These are phyloP conservation scores for Panaeolus cyanescens DNA, from an alignment of 768 basidiomycete species.

Conservation along the genomic window DNA sequence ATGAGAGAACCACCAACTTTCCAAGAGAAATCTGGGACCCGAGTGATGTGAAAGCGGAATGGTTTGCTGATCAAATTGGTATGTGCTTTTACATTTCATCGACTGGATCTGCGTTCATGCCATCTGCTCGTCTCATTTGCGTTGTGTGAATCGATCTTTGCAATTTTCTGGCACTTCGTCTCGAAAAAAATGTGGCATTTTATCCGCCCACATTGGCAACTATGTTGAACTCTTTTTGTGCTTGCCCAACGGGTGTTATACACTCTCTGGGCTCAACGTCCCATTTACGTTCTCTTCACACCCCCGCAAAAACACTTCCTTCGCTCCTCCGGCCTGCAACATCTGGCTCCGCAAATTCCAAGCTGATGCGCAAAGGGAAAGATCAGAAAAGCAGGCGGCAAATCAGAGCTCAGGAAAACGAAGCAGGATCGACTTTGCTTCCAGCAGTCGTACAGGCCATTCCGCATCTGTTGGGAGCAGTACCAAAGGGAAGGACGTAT, in stretches of 20 bases:
- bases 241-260: too few species aligned
- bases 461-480: constrained; percentile 11
- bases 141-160: constrained; percentile 13
- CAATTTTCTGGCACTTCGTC: not conserved
- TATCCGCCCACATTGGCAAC: too few species aligned
- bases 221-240: too few species aligned
- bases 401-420: constrained; percentile 57
- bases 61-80: constrained; percentile 84
- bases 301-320: constrained; percentile 8
- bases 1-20: constrained; percentile 87
- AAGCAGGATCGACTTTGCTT: constrained; percentile 58
- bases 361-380: constrained; percentile 65
- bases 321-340: constrained; percentile 21
- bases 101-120: constrained; percentile 17
- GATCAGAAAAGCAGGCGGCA: constrained; percentile 60
- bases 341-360: constrained; percentile 26
- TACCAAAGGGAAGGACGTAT: not conserved
- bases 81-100: constrained; percentile 32
- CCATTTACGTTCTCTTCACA: not conserved
- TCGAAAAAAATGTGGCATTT: too few species aligned
- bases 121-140: constrained; percentile 11
- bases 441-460: not conserved
- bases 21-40: constrained; percentile 77
- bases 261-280: too few species aligned
- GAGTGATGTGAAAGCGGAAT: constrained; percentile 59